phyloP scores from a whole-genome alignment of 1,139 yeast genomes.

The Suhomyces yuchorum region DNA sequence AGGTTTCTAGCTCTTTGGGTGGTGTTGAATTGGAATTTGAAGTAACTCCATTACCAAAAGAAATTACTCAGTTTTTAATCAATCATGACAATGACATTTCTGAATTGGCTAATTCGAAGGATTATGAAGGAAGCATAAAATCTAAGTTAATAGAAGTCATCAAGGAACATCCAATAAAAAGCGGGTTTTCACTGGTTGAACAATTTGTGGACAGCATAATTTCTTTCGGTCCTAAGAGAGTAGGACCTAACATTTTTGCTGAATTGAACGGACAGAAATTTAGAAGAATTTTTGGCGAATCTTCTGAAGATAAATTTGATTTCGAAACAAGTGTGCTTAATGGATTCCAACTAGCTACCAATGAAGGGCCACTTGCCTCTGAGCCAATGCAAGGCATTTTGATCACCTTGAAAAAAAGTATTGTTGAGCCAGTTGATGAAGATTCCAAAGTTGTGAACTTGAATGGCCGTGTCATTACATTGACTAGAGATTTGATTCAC shows the following conservation, averaged over 20 bases:
- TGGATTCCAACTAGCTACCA: conserved; percentile 83
- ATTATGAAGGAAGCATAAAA: conserved; percentile 26
- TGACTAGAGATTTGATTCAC: conserved; percentile 74
- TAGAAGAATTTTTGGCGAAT: conserved; percentile 28
- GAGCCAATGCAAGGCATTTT: conserved; percentile 88
- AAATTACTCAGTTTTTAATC: conserved; percentile 52
- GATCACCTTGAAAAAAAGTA: conserved; percentile 43
- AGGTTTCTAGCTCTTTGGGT: conserved; percentile 32
- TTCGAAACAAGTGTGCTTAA: conserved; percentile 70
- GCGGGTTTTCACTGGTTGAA: conserved; percentile 23
- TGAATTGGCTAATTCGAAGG: conserved; percentile 23
- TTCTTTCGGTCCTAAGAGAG: conserved; percentile 75
- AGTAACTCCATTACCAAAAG: conserved; percentile 59
- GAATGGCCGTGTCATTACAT: conserved; percentile 73
- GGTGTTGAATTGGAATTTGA: conserved; percentile 55
- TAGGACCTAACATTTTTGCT: conserved; percentile 75
- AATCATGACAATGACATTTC: conserved; percentile 44
- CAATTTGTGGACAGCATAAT: conserved; percentile 50
- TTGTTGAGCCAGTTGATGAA: conserved; percentile 29
- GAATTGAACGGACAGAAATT: conserved; percentile 50
- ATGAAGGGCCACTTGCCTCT: conserved; percentile 84
- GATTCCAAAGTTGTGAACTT: conserved; percentile 39
- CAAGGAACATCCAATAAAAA: conserved; percentile 22
- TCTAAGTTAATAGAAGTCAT: conserved; percentile 35
- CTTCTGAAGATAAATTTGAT: conserved; percentile 34